phyloP scores from a whole-genome alignment of 169 alveolate species.

The Plasmodium coatneyi region DNA sequence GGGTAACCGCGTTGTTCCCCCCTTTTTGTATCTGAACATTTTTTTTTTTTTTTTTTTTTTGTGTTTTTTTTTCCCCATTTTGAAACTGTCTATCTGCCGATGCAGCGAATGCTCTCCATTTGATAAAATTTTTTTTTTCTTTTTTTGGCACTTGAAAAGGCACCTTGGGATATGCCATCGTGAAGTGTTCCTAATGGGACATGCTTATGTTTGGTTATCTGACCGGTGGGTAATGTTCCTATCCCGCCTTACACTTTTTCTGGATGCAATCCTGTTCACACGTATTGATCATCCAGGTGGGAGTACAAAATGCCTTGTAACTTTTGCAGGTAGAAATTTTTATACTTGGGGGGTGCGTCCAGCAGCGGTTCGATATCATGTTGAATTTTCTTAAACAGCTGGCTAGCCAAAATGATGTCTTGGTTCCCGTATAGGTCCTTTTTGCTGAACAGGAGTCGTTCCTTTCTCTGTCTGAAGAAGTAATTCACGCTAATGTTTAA shows the following conservation, averaged over 20 bases:
- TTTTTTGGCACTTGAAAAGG: conserved; percentile 4
- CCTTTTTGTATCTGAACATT: not conserved
- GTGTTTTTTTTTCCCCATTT: not conserved
- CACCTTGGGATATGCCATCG: not conserved
- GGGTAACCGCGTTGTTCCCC: not conserved
- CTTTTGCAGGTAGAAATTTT: conserved; percentile 68
- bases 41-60: conserved; percentile 20
- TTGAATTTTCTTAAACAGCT: conserved; percentile 67
- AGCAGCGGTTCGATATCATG: conserved; percentile 44
- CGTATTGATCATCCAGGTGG: conserved; percentile 30
- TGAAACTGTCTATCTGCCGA: not conserved
- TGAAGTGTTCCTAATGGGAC: not conserved
- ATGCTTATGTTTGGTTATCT: not conserved
- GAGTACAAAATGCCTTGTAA: conserved; percentile 60
- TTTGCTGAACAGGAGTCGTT: conserved; percentile 27
- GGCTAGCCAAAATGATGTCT: conserved; percentile 56
- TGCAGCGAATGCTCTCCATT: conserved; percentile 1
- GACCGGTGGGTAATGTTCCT: not conserved
- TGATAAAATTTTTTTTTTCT: not conserved
- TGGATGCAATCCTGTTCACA: not conserved
- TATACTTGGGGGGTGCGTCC: conserved; percentile 28
- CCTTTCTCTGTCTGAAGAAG: conserved; percentile 69
- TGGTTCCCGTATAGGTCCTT: conserved; percentile 74
- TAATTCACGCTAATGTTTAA: conserved; percentile 68
- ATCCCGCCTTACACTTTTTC: not conserved